Conservation (phyloP, 768 basidiomycete species). For the Tylopilus sp. region DNA sequence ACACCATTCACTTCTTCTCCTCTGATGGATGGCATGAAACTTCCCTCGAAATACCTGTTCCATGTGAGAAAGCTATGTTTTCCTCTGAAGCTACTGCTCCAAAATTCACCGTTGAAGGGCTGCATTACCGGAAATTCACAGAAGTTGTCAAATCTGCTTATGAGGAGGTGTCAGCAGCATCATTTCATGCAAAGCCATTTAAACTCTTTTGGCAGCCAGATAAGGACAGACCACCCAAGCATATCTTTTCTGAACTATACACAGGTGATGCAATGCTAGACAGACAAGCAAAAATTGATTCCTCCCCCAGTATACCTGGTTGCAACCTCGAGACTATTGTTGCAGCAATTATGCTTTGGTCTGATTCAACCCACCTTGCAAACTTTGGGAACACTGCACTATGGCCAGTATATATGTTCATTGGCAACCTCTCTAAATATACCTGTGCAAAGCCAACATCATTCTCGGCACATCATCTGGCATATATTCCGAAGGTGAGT, state of each 20-base stretch:
- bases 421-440: slow-evolving; percentile 6
- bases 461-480: background rate
- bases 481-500: background rate
- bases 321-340: slow-evolving; percentile 1
- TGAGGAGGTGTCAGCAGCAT: slow-evolving; percentile 5
- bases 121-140: no score
- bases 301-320: background rate
- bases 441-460: background rate
- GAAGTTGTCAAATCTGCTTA: slow-evolving; percentile 26
- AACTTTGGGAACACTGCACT: slow-evolving; percentile 12
- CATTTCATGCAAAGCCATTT: slow-evolving; percentile 17
- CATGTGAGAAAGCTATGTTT: background rate
- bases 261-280: background rate
- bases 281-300: background rate
- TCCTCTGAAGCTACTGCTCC: background rate
- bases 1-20: background rate
- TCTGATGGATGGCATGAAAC: slow-evolving; percentile 1
- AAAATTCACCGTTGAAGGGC: slow-evolving; percentile 11
- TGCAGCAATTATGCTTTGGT: slow-evolving; percentile 25
- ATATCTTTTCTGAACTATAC: background rate
- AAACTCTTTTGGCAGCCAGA: no score
- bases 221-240: background rate
- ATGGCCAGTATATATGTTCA: slow-evolving; percentile 16
- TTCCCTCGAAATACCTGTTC: background rate
- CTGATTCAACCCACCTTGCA: slow-evolving; percentile 21